Evolutionary conservation across 768 basidiomycete species (phyloP), one percentile per base, ranked within the genome.

Genomic region (Russula foetens): DNA sequence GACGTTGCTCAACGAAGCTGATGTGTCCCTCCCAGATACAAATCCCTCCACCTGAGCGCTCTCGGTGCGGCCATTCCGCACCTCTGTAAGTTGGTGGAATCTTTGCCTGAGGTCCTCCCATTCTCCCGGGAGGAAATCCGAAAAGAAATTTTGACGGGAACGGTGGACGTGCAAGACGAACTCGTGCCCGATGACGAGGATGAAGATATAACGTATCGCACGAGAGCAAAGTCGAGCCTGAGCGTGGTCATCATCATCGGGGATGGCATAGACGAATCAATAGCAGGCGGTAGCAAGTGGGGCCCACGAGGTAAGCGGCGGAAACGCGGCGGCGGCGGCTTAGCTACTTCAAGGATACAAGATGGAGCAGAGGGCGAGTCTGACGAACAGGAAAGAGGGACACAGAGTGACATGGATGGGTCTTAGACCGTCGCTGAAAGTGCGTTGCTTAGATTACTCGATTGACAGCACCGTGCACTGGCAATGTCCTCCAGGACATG

Each of bases 1-100:
- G 23, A 51, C n/a, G n/a, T 8, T 7, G 9, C 35, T 11, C 28
- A 12, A 49, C 9, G 28, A 5, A 39, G 11, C 49, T 58, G 58
- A 53, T 54, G n/a, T 26, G n/a, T n/a, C n/a, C 17, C 7, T 19
- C 1, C 11, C 66, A 91, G 89, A 38, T 85, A 89, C 68, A 86
- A 86, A 63, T 84, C 81, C 5, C 71, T 95, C 33, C 82, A 85
- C 70, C 72, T 95, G 46, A 83, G 81, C 60, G 92, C 90, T 7
- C 87, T 94, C 84, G 92, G 91, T 26, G 92, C 92, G 5, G 91
- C 93, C 1, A 93, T 95, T 59, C 91, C 92, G 3, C 85, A 85
- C 67, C 81, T 92, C 24, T 73, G 88, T 29, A 83, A 83, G 49
- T 77, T 96, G 15, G 74, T 81, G 14, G 79, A 85, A 6, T 85